Evolutionary conservation across 306 rosid genomes (phyloP), one percentile per base, ranked within the genome.

Genomic region (Rosa rugosa): DNA sequence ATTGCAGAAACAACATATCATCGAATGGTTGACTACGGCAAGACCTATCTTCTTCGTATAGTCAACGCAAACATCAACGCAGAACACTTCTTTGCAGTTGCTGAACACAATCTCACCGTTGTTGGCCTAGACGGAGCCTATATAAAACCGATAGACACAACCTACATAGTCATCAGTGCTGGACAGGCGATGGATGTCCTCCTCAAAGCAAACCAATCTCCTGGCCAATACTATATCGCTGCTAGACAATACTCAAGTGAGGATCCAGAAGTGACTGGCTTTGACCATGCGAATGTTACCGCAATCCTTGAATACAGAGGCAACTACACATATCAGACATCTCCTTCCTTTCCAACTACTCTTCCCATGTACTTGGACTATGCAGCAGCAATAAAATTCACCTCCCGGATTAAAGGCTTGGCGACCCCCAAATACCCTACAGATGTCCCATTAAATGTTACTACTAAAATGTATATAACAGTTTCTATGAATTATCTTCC

Each of bases 11-110:
- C 68, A 25, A 75, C 79, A 4, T 75, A 60, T 6, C 69, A 25
- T 22, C 18, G 69, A 36, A 8, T 23, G 56, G 67, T 76, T 18
- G 80, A 81, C 9, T 50, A 47, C 11, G 84, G 80, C 16, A 76
- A 81, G 59, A 76, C 84, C 44, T 81, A 81, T 75, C 80, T 81
- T 69, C 80, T 81, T 5, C 80, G 84, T 17, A 69, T 81, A 13
- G 14, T 81, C 3, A 81, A 70, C 31, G 77, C 84, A 14, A 64
- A 63, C 13, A 81, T 81, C 73, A 76, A 81, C 53, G 77, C 76
- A 31, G 80, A 81, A 10, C 77, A 69, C 13, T 81, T 81, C 77
- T 81, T 81, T 51, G 77, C 75, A 1, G 38, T 81, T 54, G 77
- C 80, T 8, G 42, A 69, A 7, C 84, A 81, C 20, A 40, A 18